Conservation (phyloP, 208 protist species). For the Vickermania spadyakhi region DNA sequence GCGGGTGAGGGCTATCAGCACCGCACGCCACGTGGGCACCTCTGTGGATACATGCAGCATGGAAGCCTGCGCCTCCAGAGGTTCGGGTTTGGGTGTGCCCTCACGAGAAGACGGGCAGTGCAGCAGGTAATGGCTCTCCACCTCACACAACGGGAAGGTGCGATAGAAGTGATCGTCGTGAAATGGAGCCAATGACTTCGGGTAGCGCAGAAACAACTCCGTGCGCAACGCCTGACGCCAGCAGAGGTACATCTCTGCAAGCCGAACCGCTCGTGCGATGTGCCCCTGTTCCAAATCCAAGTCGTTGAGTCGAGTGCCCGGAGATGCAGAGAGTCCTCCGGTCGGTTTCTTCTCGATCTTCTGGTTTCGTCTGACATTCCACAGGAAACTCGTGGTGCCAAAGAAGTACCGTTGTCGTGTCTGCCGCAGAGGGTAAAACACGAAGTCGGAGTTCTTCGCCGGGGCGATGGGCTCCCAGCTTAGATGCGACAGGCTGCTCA, state of each 20-base stretch:
- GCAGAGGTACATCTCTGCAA: constrained; percentile 28
- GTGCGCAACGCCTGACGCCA: constrained; percentile 38
- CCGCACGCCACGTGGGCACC: constrained; percentile 17
- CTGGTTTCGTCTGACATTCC: background rate
- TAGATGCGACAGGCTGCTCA: constrained; percentile 16
- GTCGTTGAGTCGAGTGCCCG: background rate
- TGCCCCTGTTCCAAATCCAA: too few species aligned
- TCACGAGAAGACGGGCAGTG: too few species aligned
- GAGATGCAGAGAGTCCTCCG: background rate
- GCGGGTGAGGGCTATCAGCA: constrained; percentile 35
- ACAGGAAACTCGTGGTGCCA: background rate
- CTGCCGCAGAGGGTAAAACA: constrained; percentile 1
- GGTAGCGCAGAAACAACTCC: constrained; percentile 59
- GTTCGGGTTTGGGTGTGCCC: too few species aligned
- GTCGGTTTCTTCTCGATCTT: background rate
- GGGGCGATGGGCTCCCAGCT: constrained; percentile 28
- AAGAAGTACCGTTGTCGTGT: background rate
- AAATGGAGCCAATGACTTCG: too few species aligned
- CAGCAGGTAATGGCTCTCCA: too few species aligned
- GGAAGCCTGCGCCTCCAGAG: too few species aligned
- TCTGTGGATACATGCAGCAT: too few species aligned
- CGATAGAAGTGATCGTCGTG: too few species aligned
- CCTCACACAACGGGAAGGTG: too few species aligned
- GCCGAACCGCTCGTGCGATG: background rate
- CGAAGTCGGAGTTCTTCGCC: constrained; percentile 7